Evolutionary conservation across 2,329 filamentous ascomycete genomes (phyloP), one percentile per base, ranked within the genome.

Genomic region (Ophiostoma triangulosporum): DNA sequence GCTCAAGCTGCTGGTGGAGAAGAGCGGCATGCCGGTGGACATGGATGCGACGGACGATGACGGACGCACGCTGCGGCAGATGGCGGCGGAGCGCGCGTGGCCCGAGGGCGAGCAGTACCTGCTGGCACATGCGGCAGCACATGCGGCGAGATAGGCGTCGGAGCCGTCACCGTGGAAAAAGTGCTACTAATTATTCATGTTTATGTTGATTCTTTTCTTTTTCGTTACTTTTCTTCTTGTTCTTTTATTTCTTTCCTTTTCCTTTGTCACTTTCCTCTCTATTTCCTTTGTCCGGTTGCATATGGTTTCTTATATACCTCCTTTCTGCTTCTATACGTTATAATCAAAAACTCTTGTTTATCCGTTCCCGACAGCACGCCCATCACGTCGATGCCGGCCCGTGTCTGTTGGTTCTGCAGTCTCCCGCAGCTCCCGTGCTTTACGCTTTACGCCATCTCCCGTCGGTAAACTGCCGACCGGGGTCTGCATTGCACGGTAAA

Each of bases 51-150:
- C 53, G 24, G 63, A 64, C 54, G 60, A 64, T 40, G 60, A 60
- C 26, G 63, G 60, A 31, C 61, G 58, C 27, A 63, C 60, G 0
- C 75, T 81, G 3, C 65, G 75, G 12, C 77, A 83, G 59, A 77
- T 83, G 56, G 78, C 80, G 14, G 69, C 71, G 11, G 72, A 74
- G 26, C 68, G 78, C 26, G 77, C 77, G 9, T 80, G 80, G 76
- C 71, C 74, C 7, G 80, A 83, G 64, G 77, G 74, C 0, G 69
- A 72, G 4, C 63, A 69, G 38, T 70, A 78, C 48, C 62, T 81
- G 54, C 54, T 62, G 49, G 36, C 55, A 0, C 54, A 57, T 27
- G 52, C 54, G 15, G 29, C 29, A 26, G 43, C 50, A 27, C 54
- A 57, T 27, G 52, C 54, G 15, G 29, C 29, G 43, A 35, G 46